Conservation (phyloP, 345 rosid species). For the Laguncularia racemosa region DNA sequence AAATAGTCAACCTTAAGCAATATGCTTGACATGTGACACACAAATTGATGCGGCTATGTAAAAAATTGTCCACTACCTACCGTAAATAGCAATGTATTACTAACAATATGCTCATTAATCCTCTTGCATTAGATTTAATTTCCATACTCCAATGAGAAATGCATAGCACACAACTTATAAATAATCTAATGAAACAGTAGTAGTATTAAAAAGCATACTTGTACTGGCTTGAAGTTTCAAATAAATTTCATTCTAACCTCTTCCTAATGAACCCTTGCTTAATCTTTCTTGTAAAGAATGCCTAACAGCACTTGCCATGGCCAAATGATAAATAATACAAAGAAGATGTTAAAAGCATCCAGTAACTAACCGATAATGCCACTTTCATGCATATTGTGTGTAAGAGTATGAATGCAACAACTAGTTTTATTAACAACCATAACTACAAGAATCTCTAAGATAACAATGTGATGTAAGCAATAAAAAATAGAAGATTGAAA, state of each 20-base stretch:
- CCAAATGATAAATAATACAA: background rate
- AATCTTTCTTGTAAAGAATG: slow-evolving; percentile 93
- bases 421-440: background rate
- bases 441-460: background rate
- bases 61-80: too few relatives aligned
- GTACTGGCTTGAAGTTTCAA: slow-evolving; percentile 90
- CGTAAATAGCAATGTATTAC: too few relatives aligned
- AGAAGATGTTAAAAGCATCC: background rate
- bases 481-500: background rate
- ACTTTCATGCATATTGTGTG: background rate
- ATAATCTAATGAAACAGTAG: background rate
- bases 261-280: slow-evolving; percentile 75
- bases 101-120: too few relatives aligned
- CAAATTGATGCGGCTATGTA: too few relatives aligned
- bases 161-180: background rate
- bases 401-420: too few relatives aligned
- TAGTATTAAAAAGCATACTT: slow-evolving; percentile 32
- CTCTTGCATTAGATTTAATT: background rate
- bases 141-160: background rate
- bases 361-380: too few relatives aligned
- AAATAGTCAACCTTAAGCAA: too few relatives aligned
- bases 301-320: slow-evolving; percentile 64
- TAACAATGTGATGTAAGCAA: background rate
- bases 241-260: slow-evolving; percentile 72
- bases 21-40: too few relatives aligned